These are phyloP conservation scores for Aspergillus coremiiformis DNA, from an alignment of 495 filamentous ascomycete species.

Conservation along the genomic window DNA sequence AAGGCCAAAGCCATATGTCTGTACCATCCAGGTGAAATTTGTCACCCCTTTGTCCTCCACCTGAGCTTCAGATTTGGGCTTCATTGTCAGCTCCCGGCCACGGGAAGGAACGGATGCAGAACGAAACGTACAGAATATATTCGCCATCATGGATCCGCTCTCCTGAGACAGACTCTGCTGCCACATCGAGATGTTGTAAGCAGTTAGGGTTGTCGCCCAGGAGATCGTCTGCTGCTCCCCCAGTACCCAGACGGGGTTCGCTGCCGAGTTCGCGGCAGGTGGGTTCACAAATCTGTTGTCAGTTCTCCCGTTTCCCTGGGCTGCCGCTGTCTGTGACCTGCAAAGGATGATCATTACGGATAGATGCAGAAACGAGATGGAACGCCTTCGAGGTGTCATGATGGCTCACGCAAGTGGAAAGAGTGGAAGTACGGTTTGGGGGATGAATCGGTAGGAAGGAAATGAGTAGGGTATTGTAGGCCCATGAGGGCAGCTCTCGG, in stretches of 20 bases:
- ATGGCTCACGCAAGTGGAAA: neutral
- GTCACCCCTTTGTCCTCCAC: neutral
- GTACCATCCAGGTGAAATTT: slow-evolving; percentile 27
- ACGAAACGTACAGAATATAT: neutral
- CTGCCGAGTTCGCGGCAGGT: neutral
- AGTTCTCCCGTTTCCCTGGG: neutral
- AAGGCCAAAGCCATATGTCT: slow-evolving; percentile 20
- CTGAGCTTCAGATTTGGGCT: slow-evolving; percentile 6
- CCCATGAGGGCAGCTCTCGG: too few species aligned
- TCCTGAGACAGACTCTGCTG: neutral
- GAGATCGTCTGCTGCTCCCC: neutral
- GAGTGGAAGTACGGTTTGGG: neutral
- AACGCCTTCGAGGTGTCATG: neutral
- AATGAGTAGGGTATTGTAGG: neutral
- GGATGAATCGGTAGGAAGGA: neutral
- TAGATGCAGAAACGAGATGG: too few species aligned
- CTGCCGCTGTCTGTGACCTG: neutral
- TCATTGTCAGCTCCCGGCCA: neutral
- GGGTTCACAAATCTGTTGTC: neutral
- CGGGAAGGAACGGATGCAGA: too few species aligned
- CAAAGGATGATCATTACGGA: too few species aligned
- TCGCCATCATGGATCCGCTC: neutral
- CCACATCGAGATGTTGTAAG: neutral
- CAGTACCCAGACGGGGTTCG: neutral
- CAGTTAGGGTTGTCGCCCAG: neutral